phyloP scores from a whole-genome alignment of 1,284 basidiomycete genomes.

The Fistulinella cinereoalba region DNA sequence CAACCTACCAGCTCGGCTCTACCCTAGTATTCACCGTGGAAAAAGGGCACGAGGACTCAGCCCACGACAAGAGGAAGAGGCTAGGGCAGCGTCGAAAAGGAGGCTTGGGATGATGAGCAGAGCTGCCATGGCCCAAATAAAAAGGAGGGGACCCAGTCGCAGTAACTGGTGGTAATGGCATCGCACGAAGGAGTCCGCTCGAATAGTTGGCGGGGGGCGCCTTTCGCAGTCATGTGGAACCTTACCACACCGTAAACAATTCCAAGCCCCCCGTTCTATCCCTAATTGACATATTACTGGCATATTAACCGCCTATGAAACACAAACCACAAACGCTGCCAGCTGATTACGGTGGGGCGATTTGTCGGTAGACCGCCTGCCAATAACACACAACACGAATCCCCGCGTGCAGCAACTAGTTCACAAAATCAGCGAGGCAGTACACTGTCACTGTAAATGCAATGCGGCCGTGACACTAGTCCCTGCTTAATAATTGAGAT shows the following conservation, averaged over 20 bases:
- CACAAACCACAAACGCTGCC: slow-evolving; percentile 24
- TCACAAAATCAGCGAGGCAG: slow-evolving; percentile 28
- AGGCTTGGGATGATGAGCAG: slow-evolving; percentile 6
- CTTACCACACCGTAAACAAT: slow-evolving; percentile 27
- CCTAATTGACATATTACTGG: slow-evolving; percentile 27
- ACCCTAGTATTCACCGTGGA: slow-evolving; percentile 30
- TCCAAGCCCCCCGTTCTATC: slow-evolving; percentile 28
- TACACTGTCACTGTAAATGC: slow-evolving; percentile 19
- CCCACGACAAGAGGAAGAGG: not conserved
- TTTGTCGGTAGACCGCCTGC: slow-evolving; percentile 19
- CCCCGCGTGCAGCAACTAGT: slow-evolving; percentile 15
- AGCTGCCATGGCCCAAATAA: slow-evolving; percentile 25
- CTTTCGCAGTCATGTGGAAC: slow-evolving; percentile 20
- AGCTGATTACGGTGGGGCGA: slow-evolving; percentile 21
- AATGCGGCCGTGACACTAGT: slow-evolving; percentile 5
- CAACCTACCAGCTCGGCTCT: slow-evolving; percentile 21
- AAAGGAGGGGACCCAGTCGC: slow-evolving; percentile 25
- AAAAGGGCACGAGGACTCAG: slow-evolving; percentile 19
- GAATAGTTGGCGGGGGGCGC: slow-evolving; percentile 13
- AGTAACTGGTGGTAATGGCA: no score
- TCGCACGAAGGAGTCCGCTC: no score
- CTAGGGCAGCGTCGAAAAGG: not conserved
- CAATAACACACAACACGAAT: slow-evolving; percentile 9
- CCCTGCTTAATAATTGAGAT: slow-evolving; percentile 17
- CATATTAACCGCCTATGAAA: slow-evolving; percentile 34